These are phyloP conservation scores for Echinosophora koreensis DNA, from an alignment of 306 rosid genomes.

Conservation along the genomic window DNA sequence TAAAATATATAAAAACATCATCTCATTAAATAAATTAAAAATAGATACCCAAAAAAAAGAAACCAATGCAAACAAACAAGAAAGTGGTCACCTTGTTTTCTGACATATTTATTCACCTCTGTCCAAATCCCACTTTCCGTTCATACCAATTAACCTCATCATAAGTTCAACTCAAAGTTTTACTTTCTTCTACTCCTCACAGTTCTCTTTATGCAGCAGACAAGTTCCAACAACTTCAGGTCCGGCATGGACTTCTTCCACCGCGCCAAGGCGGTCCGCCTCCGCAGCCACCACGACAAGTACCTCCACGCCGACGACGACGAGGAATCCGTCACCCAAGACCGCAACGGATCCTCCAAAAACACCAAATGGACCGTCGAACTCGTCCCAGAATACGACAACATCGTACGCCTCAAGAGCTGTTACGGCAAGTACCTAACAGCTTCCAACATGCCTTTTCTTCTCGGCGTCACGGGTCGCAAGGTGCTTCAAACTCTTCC, in stretches of 20 bases:
- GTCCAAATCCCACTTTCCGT: no score
- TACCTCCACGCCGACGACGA: slow-evolving; percentile 83
- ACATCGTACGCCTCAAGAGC: slow-evolving; percentile 76
- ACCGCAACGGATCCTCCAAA: slow-evolving; percentile 69
- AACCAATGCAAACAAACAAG: no score
- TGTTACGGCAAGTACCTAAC: slow-evolving; percentile 77
- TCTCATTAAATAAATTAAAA: no score
- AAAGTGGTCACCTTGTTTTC: no score
- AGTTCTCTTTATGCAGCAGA: neutral
- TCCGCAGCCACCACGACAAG: slow-evolving; percentile 82
- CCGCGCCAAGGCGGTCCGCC: slow-evolving; percentile 79
- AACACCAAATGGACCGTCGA: slow-evolving; percentile 74
- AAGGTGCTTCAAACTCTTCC: slow-evolving; percentile 75
- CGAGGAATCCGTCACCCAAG: slow-evolving; percentile 77
- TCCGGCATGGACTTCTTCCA: slow-evolving; percentile 67
- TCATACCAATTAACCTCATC: no score
- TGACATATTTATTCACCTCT: no score
- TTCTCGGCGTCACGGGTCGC: slow-evolving; percentile 85
- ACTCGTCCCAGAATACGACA: slow-evolving; percentile 54
- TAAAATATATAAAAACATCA: no score
- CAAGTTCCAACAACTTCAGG: slow-evolving; percentile 17
- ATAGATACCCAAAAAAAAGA: no score
- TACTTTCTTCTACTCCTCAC: no score
- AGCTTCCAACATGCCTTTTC: slow-evolving; percentile 71
- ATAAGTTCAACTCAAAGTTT: no score